Evolutionary conservation across 257 asterid genomes (phyloP).

Genomic region (Nicotiana attenuata): DNA sequence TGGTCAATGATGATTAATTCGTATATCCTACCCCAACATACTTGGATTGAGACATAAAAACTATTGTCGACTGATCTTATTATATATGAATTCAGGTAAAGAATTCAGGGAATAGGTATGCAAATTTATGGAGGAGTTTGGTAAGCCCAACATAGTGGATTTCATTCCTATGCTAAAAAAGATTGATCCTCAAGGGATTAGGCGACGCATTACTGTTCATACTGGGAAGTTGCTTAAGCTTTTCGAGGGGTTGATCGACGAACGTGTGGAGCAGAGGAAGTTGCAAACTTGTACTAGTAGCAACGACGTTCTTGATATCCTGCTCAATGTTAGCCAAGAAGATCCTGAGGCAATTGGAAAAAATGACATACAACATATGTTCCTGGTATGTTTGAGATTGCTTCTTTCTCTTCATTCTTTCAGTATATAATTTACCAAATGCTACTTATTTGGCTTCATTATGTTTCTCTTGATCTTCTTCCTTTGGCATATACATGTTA

Average conservation of each 20-base stretch:
- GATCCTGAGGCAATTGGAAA: background rate
- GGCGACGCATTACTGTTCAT: background rate
- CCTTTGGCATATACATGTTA: background rate
- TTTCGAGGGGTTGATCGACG: constrained; percentile 6
- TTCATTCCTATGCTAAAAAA: background rate
- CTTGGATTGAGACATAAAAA: background rate
- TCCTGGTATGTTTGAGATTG: background rate
- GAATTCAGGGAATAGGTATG: background rate
- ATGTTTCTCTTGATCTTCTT: background rate
- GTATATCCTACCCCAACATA: background rate
- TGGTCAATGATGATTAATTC: background rate
- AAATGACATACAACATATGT: background rate
- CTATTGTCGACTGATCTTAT: background rate
- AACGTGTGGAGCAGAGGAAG: background rate
- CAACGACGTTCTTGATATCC: background rate
- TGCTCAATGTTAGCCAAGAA: background rate
- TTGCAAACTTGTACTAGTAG: background rate
- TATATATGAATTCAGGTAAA: background rate
- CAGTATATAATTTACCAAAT: background rate
- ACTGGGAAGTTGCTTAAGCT: background rate
- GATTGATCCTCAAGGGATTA: constrained; percentile 10
- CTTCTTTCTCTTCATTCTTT: background rate
- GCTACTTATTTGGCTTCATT: background rate
- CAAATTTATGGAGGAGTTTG: background rate
- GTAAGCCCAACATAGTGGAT: constrained; percentile 7